A percentile compares a stretch with the other conserved stretches of the same genome.
phyloP scores from a whole-genome alignment of 257 asterid genomes.

The Solanum tacnaense region DNA sequence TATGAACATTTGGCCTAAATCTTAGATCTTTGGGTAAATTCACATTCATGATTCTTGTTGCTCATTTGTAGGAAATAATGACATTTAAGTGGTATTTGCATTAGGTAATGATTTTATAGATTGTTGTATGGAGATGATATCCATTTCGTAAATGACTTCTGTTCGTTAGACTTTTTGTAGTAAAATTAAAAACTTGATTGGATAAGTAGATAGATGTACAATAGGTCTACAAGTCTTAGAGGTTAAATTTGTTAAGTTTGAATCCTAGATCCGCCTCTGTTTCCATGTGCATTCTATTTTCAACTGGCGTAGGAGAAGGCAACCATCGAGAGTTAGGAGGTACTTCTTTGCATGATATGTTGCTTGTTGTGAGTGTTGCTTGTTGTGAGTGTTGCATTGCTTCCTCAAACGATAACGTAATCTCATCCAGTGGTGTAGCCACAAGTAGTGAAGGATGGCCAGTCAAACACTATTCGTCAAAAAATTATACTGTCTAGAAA shows the following conservation, averaged over 20 bases:
- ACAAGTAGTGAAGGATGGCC: neutral
- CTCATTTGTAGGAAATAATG: neutral
- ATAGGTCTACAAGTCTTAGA: neutral
- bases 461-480: neutral
- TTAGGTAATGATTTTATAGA: neutral
- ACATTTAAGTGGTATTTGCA: neutral
- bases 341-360: neutral
- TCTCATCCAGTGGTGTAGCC: neutral
- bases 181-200: neutral
- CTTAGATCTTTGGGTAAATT: neutral
- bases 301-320: neutral
- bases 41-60: neutral
- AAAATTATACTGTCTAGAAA: neutral
- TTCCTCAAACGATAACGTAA: neutral
- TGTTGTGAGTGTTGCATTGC: neutral
- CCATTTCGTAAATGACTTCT: neutral
- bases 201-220: neutral
- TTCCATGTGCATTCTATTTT: neutral
- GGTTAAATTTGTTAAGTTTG: neutral
- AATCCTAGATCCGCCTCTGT: neutral
- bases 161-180: neutral
- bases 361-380: neutral
- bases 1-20: neutral
- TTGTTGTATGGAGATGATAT: neutral
- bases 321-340: neutral